Conservation (phyloP, 2,329 filamentous ascomycete species). For the Pseudogymnoascus sp. region DNA sequence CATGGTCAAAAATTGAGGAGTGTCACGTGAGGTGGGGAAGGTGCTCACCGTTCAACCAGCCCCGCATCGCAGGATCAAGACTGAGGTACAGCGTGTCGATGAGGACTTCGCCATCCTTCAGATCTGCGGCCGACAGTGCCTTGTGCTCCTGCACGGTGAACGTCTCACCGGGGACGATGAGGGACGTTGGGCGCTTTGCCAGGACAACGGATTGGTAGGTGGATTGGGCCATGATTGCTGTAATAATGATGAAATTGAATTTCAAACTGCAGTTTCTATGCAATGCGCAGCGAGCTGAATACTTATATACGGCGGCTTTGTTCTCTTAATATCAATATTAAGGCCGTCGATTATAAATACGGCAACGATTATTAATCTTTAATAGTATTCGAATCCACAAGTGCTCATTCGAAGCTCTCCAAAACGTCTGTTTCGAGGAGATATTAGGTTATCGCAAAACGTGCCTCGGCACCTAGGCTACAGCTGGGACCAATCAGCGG, state of each 20-base stretch:
- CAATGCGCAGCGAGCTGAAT: background rate
- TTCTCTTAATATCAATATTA: constrained; percentile 4
- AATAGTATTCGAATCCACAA: background rate
- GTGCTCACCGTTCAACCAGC: constrained; percentile 53
- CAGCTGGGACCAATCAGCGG: background rate
- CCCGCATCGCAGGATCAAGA: constrained; percentile 69
- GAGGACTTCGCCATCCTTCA: constrained; percentile 58
- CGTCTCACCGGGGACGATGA: constrained; percentile 57
- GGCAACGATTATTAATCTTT: background rate
- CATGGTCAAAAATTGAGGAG: background rate
- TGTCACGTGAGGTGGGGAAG: constrained; percentile 10
- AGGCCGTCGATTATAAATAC: constrained; percentile 1
- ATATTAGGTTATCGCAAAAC: constrained; percentile 4
- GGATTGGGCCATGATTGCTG: constrained; percentile 11
- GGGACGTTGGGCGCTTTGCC: constrained; percentile 51
- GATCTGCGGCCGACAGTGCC: constrained; percentile 36
- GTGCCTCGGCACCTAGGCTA: background rate
- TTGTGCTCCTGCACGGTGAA: constrained; percentile 47
- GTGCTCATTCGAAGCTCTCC: background rate
- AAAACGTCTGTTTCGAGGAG: background rate
- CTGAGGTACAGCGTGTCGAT: constrained; percentile 55
- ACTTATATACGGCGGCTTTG: constrained; percentile 4
- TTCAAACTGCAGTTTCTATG: background rate
- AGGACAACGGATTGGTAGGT: constrained; percentile 42
- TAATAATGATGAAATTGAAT: background rate